Evolutionary conservation across 2,329 filamentous ascomycete genomes (phyloP).

Genomic region (Cytospora piceicola): DNA sequence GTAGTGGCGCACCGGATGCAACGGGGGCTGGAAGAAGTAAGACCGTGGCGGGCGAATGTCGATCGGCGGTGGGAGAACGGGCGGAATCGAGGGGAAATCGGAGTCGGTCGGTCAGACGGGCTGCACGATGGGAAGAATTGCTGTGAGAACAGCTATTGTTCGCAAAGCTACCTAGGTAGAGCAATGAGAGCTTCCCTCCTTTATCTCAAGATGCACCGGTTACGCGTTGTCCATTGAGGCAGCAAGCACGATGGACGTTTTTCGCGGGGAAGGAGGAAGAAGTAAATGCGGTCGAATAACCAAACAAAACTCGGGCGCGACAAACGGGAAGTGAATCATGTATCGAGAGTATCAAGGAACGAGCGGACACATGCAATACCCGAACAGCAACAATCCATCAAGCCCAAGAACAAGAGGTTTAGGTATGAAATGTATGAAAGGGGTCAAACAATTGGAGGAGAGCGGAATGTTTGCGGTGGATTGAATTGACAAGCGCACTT

Average conservation of each 20-base stretch:
- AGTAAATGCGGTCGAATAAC: neutral
- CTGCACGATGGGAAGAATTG: neutral
- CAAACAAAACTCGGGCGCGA: neutral
- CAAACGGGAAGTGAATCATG: neutral
- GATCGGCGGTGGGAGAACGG: constrained; percentile 13
- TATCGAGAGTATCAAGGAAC: neutral
- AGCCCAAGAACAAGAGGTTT: neutral
- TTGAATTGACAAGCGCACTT: neutral
- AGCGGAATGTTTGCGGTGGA: neutral
- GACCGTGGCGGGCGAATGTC: constrained; percentile 1
- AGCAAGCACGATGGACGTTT: neutral
- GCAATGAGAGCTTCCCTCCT: neutral
- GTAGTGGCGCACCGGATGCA: constrained; percentile 11
- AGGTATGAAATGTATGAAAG: neutral
- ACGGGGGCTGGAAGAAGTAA: neutral
- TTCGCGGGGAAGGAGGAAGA: neutral
- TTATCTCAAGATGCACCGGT: neutral
- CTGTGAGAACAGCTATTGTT: neutral
- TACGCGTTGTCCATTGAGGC: neutral
- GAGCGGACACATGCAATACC: neutral
- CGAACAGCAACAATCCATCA: neutral
- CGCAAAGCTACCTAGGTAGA: neutral
- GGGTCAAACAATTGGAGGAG: neutral
- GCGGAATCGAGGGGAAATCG: neutral
- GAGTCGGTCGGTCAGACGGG: neutral